These are phyloP conservation scores for Pholiota adiposa DNA, from an alignment of 1,284 basidiomycete genomes.

Conservation along the genomic window DNA sequence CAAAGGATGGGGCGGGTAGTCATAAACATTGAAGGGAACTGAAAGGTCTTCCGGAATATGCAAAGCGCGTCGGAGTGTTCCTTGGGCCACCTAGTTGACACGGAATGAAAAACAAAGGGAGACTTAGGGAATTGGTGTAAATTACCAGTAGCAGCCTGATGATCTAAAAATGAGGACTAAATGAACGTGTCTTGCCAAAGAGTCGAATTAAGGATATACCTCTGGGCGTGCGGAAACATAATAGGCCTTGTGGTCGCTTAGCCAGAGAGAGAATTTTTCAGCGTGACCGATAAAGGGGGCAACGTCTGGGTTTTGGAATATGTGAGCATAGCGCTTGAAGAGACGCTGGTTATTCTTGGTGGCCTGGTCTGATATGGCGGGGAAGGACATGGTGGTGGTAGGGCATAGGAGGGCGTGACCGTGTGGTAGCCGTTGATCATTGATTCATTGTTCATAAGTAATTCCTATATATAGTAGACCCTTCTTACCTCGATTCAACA, in stretches of 20 bases:
- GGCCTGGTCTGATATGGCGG: slow-evolving; percentile 12
- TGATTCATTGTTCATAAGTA: background rate
- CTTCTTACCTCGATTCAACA: background rate
- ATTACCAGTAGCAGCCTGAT: slow-evolving; percentile 37
- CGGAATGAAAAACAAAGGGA: slow-evolving; percentile 5
- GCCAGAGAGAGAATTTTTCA: slow-evolving; percentile 39
- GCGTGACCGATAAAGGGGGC: slow-evolving; percentile 28
- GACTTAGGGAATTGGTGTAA: background rate
- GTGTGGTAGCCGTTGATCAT: slow-evolving; percentile 13
- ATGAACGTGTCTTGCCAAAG: background rate
- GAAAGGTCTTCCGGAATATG: slow-evolving; percentile 19
- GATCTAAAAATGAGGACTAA: slow-evolving; percentile 31
- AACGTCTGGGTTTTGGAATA: slow-evolving; percentile 30
- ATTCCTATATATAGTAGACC: background rate
- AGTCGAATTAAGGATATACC: slow-evolving; percentile 27
- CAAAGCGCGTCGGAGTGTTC: slow-evolving; percentile 35
- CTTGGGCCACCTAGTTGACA: slow-evolving; percentile 34
- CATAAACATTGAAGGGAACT: slow-evolving; percentile 32
- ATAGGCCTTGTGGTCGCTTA: slow-evolving; percentile 42
- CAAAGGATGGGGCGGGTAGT: slow-evolving; percentile 33
- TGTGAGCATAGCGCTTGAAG: slow-evolving; percentile 35
- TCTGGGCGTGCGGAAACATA: slow-evolving; percentile 42
- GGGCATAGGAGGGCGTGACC: slow-evolving; percentile 13
- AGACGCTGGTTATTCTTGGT: slow-evolving; percentile 34
- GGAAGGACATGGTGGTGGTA: background rate